phyloP scores from a whole-genome alignment of 2,329 filamentous ascomycete species.

The Monilinia vaccinii-corymbosi region DNA sequence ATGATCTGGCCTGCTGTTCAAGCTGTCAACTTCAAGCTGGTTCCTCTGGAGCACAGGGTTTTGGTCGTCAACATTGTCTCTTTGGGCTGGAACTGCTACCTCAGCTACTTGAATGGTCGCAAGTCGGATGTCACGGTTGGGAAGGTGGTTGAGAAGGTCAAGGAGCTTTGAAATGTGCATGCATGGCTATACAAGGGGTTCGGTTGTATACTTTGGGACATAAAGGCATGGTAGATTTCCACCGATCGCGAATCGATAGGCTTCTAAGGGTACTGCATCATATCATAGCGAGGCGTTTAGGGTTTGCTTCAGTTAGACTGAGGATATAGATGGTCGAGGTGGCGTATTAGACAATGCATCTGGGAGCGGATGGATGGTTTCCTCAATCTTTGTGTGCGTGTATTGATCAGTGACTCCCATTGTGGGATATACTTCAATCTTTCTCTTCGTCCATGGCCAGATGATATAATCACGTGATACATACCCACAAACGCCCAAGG shows the following conservation, averaged over 20 bases:
- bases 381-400: neutral
- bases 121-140: slow-evolving; percentile 1
- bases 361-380: neutral
- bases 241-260: slow-evolving; percentile 5
- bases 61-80: slow-evolving; percentile 62
- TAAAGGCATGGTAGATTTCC: neutral
- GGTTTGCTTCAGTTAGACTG: neutral
- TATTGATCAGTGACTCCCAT: slow-evolving; percentile 2
- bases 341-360: neutral
- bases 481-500: neutral
- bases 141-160: slow-evolving; percentile 5
- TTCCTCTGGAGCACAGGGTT: slow-evolving; percentile 60
- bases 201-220: neutral
- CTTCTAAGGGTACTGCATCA: slow-evolving; percentile 1
- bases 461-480: too few species aligned
- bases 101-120: slow-evolving; percentile 30
- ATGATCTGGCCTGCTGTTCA: slow-evolving; percentile 63
- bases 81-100: slow-evolving; percentile 43
- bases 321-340: neutral
- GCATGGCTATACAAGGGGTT: neutral
- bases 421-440: too few species aligned
- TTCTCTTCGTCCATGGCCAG: too few species aligned
- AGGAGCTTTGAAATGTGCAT: slow-evolving; percentile 2
- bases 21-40: slow-evolving; percentile 59
- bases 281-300: slow-evolving; percentile 19